Evolutionary conservation across 2,329 filamentous ascomycete genomes (phyloP).

Genomic region (Aspergillus phoenicis): DNA sequence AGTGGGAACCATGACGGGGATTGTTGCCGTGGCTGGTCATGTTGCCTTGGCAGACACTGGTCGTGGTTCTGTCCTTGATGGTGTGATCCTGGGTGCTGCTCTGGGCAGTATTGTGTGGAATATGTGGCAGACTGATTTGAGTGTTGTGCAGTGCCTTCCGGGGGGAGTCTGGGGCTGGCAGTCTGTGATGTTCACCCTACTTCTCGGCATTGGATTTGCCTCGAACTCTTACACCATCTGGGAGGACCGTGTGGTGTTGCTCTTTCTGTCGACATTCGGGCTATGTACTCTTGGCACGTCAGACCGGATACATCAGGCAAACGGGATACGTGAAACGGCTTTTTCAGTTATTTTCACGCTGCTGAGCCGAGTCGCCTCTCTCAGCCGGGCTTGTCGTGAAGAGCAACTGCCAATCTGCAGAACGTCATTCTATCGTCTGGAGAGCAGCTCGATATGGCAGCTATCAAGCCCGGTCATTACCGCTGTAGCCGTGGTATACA

Average conservation of each 20-base stretch:
- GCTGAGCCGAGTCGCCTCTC: conserved; percentile 75
- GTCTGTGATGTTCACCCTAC: conserved; percentile 62
- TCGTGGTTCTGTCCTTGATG: not conserved
- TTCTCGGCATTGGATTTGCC: conserved; percentile 68
- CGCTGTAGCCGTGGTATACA: not conserved
- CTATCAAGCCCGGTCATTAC: not conserved
- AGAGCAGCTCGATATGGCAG: not conserved
- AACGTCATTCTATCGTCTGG: conserved; percentile 60
- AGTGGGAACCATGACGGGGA: not conserved
- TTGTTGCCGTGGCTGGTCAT: not conserved
- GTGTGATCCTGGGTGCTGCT: not conserved
- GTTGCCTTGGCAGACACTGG: not conserved
- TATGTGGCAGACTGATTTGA: not conserved
- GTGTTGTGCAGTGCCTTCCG: no score
- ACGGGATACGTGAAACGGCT: conserved; percentile 69
- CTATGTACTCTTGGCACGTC: conserved; percentile 76
- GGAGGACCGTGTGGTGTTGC: conserved; percentile 91
- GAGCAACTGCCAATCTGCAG: conserved; percentile 97
- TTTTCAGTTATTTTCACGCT: conserved; percentile 81
- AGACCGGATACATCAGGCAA: conserved; percentile 41
- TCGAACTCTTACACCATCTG: conserved; percentile 98
- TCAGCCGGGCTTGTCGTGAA: conserved; percentile 89
- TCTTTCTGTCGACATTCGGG: conserved; percentile 86
- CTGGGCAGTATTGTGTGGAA: not conserved
- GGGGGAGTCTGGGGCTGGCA: conserved; percentile 57